Conservation (phyloP, 2,329 filamentous ascomycete genomes). For the Fusarium xylarioides region DNA sequence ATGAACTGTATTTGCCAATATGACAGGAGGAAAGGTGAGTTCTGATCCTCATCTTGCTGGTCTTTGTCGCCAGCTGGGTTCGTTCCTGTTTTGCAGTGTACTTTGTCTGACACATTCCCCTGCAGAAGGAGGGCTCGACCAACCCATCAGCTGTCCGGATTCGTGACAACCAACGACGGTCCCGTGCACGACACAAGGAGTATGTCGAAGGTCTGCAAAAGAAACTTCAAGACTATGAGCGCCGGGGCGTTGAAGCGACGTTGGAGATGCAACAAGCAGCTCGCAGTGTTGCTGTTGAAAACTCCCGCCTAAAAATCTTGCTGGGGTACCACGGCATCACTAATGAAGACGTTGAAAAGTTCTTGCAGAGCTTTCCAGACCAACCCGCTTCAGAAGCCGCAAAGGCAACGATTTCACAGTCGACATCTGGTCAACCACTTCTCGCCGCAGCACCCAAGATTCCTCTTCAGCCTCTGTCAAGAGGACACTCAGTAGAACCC, state of each 20-base stretch:
- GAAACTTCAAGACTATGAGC: conserved; percentile 58
- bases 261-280: conserved; percentile 64
- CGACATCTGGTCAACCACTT: conserved; percentile 10
- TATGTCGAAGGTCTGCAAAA: conserved; percentile 59
- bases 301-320: conserved; percentile 55
- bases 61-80: conserved; percentile 8
- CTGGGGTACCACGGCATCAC: conserved; percentile 52
- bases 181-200: conserved; percentile 60
- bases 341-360: conserved; percentile 52
- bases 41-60: conserved; percentile 12
- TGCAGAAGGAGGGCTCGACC: conserved; percentile 40
- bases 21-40: conserved; percentile 46
- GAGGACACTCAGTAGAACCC: conserved; percentile 31
- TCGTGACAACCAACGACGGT: conserved; percentile 64
- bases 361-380: conserved; percentile 49
- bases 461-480: conserved; percentile 34
- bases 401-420: conserved; percentile 38
- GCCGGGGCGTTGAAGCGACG: conserved; percentile 58
- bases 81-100: conserved; percentile 12
- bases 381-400: conserved; percentile 44
- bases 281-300: conserved; percentile 59
- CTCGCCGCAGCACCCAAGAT: conserved; percentile 25
- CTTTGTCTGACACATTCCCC: conserved; percentile 32
- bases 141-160: conserved; percentile 51
- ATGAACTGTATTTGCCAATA: conserved; percentile 35